Conservation (phyloP, 169 alveolate genomes). For the Eimeria brunetti region DNA sequence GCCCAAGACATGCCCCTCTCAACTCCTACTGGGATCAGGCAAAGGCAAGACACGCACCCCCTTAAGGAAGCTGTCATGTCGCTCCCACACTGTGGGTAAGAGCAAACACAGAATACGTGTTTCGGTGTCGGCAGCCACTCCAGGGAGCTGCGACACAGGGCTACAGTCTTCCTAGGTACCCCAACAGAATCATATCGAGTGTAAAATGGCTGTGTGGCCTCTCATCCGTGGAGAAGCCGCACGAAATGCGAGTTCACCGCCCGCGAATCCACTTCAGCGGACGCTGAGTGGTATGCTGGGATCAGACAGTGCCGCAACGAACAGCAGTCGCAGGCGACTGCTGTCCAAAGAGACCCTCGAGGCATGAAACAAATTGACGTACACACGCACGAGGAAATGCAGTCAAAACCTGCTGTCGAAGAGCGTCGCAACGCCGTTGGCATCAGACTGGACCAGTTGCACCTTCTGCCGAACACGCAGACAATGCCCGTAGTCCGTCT, state of each 20-base stretch:
- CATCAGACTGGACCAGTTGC: slow-evolving; percentile 37
- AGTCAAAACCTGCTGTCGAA: neutral
- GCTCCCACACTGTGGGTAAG: neutral
- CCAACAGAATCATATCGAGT: neutral
- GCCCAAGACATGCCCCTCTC: neutral
- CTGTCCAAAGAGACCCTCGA: neutral
- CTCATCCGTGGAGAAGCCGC: neutral
- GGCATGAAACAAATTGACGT: neutral
- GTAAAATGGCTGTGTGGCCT: neutral
- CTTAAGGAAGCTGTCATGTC: neutral
- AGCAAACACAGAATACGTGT: neutral
- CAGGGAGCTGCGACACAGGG: neutral
- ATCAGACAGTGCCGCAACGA: neutral
- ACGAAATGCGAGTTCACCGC: neutral
- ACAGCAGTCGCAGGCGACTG: neutral
- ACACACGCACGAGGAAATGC: neutral
- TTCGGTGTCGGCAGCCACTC: neutral
- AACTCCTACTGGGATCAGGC: neutral
- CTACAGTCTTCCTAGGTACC: neutral
- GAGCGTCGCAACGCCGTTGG: slow-evolving; percentile 2
- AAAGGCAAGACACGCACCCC: neutral
- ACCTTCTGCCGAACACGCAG: slow-evolving; percentile 28
- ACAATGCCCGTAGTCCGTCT: neutral
- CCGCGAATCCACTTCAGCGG: neutral
- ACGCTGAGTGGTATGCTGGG: neutral